Evolutionary conservation across 1,139 yeast species (phyloP), one percentile per base, ranked within the genome.

Genomic region (Candida pseudoviswanathii): DNA sequence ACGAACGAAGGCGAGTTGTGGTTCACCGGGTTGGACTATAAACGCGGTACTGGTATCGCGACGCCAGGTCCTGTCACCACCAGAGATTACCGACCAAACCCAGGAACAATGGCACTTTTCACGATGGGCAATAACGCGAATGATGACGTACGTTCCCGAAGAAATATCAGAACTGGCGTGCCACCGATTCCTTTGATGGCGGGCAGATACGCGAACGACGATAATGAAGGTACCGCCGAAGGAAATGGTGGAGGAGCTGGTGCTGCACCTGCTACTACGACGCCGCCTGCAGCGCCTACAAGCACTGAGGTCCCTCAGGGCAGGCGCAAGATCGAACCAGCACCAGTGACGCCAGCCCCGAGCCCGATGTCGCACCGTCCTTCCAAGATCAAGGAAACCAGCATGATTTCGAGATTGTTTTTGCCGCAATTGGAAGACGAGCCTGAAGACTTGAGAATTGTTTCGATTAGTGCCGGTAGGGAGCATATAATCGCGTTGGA

Each of bases 401-500:
- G 61, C 41, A 68, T 68, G 45, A 55, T 75, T 22, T 64, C 71
- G 8, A 62, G 63, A 46, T 53, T 71, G 21, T 50, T 54, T 7
- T 54, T 69, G 7, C 75, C 75, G 1, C 55, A 57, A 7, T 60
- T 3, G 50, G 50, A 38, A 33, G 10, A 16, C 9, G 21, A 25
- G 42, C 27, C 42, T 26, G 10, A 43, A 24, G 53, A 51, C 29
- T 51, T 59, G 27, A 71, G 66, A 50, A 71, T 85, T 46, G 61
- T 77, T 1, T 73, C 83, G 2, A 73, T 86, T 2, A 74, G 85
- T 10, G 78, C 88, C 41, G 95, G 95, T 0, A 66, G 95, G 52
- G 73, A 80, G 41, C 92, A 85, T 62, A 75, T 86, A 44, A 65
- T 86, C 9, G 94, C 86, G 0, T 64, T 86, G 46, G 89, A 84